A percentile compares a stretch with the other conserved stretches of the same genome.
Conservation (phyloP, 2,329 filamentous ascomycete species). For the Paracoccidioides lutzii region DNA sequence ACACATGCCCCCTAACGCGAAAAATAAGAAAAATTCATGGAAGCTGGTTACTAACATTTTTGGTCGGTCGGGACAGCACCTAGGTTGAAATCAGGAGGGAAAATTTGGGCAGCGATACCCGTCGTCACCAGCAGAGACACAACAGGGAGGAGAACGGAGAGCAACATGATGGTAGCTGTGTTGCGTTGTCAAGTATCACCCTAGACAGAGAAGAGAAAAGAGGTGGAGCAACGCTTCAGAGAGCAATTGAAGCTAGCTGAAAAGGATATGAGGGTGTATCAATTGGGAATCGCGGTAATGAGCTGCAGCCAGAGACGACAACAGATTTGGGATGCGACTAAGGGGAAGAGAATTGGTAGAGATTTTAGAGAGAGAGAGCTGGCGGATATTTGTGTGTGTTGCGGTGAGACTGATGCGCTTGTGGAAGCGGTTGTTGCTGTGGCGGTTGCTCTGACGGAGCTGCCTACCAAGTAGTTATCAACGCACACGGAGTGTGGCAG, state of each 20-base stretch:
- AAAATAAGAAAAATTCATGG: not conserved
- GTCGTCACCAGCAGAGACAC: constrained; percentile 34
- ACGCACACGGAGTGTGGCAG: not conserved
- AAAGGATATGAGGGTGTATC: not conserved
- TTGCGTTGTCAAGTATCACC: no score
- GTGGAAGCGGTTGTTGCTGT: not conserved
- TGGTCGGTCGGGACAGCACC: constrained; percentile 24
- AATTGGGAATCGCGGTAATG: not conserved
- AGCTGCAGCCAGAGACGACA: not conserved
- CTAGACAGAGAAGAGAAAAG: not conserved
- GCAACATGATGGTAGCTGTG: constrained; percentile 23
- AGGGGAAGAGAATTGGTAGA: not conserved
- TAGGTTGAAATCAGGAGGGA: constrained; percentile 32
- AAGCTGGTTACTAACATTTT: constrained; percentile 17
- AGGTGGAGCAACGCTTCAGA: not conserved
- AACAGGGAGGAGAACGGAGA: constrained; percentile 34
- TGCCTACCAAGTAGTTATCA: not conserved
- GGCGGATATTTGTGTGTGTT: not conserved
- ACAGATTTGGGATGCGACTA: not conserved
- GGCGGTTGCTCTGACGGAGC: not conserved
- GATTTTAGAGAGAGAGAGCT: not conserved
- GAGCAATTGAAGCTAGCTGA: not conserved
- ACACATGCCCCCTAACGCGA: not conserved
- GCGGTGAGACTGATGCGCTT: not conserved
- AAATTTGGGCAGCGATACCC: constrained; percentile 33